Base-by-base conservation (phyloP, 2,329 filamentous ascomycete genomes). In the Fusarium sp. region DNA sequence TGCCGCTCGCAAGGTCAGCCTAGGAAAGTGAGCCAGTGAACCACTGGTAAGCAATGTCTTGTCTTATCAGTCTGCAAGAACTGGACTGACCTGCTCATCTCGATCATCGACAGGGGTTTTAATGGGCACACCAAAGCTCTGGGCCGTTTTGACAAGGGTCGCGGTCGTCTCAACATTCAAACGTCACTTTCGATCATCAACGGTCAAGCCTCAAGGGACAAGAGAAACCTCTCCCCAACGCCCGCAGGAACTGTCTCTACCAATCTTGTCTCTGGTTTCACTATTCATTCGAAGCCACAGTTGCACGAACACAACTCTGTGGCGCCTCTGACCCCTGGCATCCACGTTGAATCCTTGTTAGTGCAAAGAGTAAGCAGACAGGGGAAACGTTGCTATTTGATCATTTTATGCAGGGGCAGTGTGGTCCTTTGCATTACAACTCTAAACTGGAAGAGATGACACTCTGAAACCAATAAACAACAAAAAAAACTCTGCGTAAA, bases 351-450 rank as follows among this genome's bases (percentile, higher is more conserved):
- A 46, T 64, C 59, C 52, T 46, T 56, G 68, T 58, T 45, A 42
- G 24, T 46, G 20, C 16, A 64, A 52, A 30, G 45, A 52, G 45
- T 45, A 42, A 64, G 51, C 44, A 63, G 46, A 20, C 42, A 59
- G 46, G 51, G 68, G 51, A 51, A 44, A 54, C 40, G 46, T 49
- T 55, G 46, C 42, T 46, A 66, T 64, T 27, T 57, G 52, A 45
- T 72, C 55, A 67, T 72, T 56, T 72, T 40, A 72, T 72, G 69
- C 69, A 72, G 69, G 69, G 65, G 69, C 54, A 60, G 6, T 46
- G 60, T 59, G 57, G 60, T 27, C 43, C 53, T 53, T 63, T 57
- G 57, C 55, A 47, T 69, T 47, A n/a, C 54, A 57, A 53, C 59
- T 71, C 46, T 54, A 52, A 59, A 68, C 27, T 63, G 44, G 29